Percentiles rank a stretch among this genome's conserved stretches.
phyloP scores from a whole-genome alignment of 805 yeast species.

The Sungouiella blattae region DNA sequence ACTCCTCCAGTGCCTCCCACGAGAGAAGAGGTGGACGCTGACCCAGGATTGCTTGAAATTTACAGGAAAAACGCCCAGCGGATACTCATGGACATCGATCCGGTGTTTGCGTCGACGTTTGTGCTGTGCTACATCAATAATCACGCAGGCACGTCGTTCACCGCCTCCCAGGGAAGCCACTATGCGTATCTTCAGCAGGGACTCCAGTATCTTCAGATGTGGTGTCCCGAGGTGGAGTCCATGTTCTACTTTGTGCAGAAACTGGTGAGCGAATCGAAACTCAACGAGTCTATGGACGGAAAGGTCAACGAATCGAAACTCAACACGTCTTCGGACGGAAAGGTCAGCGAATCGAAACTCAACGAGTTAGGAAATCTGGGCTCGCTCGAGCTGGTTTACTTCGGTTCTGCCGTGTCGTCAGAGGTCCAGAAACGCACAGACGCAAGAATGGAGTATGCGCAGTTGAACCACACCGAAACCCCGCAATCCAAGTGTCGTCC shows the following conservation, averaged over 20 bases:
- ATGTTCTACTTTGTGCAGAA: conserved; percentile 12
- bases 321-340: not conserved
- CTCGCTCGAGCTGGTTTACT: not conserved
- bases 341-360: too few species aligned
- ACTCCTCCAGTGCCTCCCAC: conserved; percentile 35
- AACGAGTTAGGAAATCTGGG: not conserved
- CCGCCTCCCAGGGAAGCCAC: conserved; percentile 23
- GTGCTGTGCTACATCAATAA: conserved; percentile 26
- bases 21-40: conserved; percentile 18
- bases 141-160: conserved; percentile 24
- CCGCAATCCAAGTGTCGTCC: not conserved
- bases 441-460: conserved; percentile 2
- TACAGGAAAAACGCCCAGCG: conserved; percentile 17
- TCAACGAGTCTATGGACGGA: too few species aligned
- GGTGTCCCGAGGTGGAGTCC: conserved; percentile 33
- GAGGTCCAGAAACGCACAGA: conserved; percentile 9
- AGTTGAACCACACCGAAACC: not conserved
- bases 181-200: conserved; percentile 29
- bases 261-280: not conserved
- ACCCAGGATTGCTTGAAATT: conserved; percentile 17
- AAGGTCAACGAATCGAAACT: not conserved
- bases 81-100: conserved; percentile 28
- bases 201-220: conserved; percentile 25
- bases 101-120: conserved; percentile 28
- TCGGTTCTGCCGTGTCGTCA: not conserved